A percentile compares a stretch with the other conserved stretches of the same genome.
phyloP scores from a whole-genome alignment of 2,329 filamentous ascomycete genomes.

The Arthrobotrys megalospora region DNA sequence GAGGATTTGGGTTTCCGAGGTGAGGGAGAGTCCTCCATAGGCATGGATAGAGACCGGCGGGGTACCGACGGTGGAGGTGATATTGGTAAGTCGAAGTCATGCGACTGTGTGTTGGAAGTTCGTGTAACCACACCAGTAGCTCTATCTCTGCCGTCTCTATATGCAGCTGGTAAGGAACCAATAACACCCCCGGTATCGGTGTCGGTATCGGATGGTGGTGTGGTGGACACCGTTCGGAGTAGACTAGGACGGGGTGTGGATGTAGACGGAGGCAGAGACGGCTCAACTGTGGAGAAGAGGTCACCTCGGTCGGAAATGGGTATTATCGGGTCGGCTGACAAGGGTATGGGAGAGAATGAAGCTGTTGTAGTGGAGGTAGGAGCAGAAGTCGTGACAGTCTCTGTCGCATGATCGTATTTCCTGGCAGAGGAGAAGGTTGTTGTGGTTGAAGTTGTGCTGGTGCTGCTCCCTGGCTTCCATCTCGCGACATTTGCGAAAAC shows the following conservation, averaged over 20 bases:
- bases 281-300: slow-evolving; percentile 10
- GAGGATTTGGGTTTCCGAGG: slow-evolving; percentile 47
- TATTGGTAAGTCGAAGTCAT: slow-evolving; percentile 55
- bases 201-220: slow-evolving; percentile 45
- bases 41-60: slow-evolving; percentile 52
- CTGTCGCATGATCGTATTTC: slow-evolving; percentile 49
- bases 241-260: not conserved
- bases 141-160: slow-evolving; percentile 44
- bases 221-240: slow-evolving; percentile 4
- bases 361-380: slow-evolving; percentile 23
- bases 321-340: slow-evolving; percentile 45
- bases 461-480: slow-evolving; percentile 56
- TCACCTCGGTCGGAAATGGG: slow-evolving; percentile 58
- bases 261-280: not conserved
- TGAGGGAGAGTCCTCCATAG: slow-evolving; percentile 25
- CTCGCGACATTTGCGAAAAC: slow-evolving; percentile 58
- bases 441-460: slow-evolving; percentile 26
- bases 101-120: slow-evolving; percentile 47
- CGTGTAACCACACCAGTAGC: slow-evolving; percentile 57
- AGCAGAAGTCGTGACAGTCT: slow-evolving; percentile 7
- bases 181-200: not conserved
- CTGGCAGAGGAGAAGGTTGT: slow-evolving; percentile 20
- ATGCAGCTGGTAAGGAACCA: slow-evolving; percentile 1
- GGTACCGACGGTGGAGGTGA: slow-evolving; percentile 53
- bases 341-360: slow-evolving; percentile 35